Evolutionary conservation across 1,139 yeast species (phyloP).

Genomic region (Suhomyces yuchorum): DNA sequence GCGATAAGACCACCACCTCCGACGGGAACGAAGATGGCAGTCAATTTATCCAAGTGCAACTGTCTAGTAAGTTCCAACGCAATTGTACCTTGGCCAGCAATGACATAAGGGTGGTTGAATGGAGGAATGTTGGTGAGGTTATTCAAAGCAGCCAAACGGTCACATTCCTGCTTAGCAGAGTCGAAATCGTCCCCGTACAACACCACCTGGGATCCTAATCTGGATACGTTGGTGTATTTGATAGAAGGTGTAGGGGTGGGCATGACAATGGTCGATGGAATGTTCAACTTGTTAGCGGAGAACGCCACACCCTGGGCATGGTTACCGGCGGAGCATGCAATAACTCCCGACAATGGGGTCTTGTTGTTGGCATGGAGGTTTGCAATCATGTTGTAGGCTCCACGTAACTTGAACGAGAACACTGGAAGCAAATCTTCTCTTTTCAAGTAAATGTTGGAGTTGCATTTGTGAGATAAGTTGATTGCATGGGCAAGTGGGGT

Average conservation of each 20-base stretch:
- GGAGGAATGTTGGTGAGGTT: constrained; percentile 93
- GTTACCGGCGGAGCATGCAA: constrained; percentile 98
- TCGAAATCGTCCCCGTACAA: constrained; percentile 93
- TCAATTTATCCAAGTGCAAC: constrained; percentile 70
- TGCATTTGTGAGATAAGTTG: constrained; percentile 70
- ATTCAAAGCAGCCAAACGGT: constrained; percentile 63
- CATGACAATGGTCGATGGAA: constrained; percentile 97
- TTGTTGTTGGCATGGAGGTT: constrained; percentile 62
- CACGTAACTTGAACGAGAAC: constrained; percentile 92
- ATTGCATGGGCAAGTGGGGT: constrained; percentile 82
- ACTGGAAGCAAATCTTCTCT: constrained; percentile 95
- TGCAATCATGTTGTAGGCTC: constrained; percentile 97
- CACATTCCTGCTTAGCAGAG: constrained; percentile 87
- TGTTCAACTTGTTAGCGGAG: constrained; percentile 79
- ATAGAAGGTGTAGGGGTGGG: constrained; percentile 96
- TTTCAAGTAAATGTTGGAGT: constrained; percentile 73
- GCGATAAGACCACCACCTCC: constrained; percentile 98
- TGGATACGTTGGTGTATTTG: constrained; percentile 84
- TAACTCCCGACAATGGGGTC: constrained; percentile 79
- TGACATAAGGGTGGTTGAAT: constrained; percentile 94
- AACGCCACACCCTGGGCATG: constrained; percentile 99
- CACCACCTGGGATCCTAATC: constrained; percentile 93
- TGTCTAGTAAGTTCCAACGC: constrained; percentile 93
- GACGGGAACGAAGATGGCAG: constrained; percentile 87
- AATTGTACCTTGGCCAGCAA: constrained; percentile 99